phyloP scores from a whole-genome alignment of 176 grass and related monocot genomes.

The maize (Zea mays) region DNA sequence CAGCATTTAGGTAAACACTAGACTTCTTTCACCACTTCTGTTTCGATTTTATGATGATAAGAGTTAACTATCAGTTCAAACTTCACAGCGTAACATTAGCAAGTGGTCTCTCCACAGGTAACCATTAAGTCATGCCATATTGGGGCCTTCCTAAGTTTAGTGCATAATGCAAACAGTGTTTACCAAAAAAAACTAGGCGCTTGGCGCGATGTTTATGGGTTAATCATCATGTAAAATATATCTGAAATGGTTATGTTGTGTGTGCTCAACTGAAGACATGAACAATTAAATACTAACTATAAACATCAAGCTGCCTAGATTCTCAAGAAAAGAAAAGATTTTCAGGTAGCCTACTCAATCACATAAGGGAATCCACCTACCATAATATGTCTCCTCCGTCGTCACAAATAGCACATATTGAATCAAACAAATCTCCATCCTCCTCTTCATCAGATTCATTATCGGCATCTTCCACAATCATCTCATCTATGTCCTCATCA shows the following conservation, averaged over 20 bases:
- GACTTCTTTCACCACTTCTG: not conserved
- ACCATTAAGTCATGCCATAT: not conserved
- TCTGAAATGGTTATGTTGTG: not conserved
- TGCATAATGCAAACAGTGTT: not conserved
- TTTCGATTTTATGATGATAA: not conserved
- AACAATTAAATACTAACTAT: conserved; percentile 8
- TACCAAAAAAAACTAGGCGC: not conserved
- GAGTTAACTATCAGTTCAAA: too few species aligned
- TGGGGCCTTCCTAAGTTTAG: not conserved
- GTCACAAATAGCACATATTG: conserved; percentile 83
- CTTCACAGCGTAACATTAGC: not conserved
- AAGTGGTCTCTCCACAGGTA: not conserved
- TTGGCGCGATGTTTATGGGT: not conserved
- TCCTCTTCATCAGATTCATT: conserved; percentile 79
- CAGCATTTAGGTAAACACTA: not conserved
- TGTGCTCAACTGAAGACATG: conserved; percentile 15
- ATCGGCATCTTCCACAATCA: conserved; percentile 31
- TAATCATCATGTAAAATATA: not conserved
- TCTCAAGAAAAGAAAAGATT: conserved; percentile 3
- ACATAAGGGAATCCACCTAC: conserved; percentile 39
- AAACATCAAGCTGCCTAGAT: conserved; percentile 14
- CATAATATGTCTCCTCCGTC: conserved; percentile 80
- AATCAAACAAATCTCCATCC: conserved; percentile 74
- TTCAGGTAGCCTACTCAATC: conserved; percentile 25
- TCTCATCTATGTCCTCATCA: conserved; percentile 59